A percentile compares a stretch with the other conserved stretches of the same genome.
phyloP scores from a whole-genome alignment of 805 yeast species.

The Saitoella complicata region DNA sequence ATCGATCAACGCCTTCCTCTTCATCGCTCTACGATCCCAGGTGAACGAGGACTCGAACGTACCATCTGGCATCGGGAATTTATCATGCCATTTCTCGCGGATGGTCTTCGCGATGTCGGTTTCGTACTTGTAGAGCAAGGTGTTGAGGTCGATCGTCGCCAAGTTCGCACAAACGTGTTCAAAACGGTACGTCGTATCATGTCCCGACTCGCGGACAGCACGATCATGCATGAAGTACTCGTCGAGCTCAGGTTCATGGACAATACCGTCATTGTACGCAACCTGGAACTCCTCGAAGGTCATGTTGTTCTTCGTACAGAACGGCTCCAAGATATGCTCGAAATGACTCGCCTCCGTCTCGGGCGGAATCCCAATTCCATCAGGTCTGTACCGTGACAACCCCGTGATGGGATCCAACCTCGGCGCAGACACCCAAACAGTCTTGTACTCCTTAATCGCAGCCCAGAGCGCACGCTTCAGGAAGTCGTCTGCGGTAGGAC shows the following conservation, averaged over 20 bases:
- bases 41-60: conserved; percentile 28
- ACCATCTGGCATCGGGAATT: conserved; percentile 23
- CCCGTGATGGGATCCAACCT: conserved; percentile 61
- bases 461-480: conserved; percentile 50
- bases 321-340: conserved; percentile 50
- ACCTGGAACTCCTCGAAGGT: conserved; percentile 47
- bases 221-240: conserved; percentile 81
- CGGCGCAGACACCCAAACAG: conserved; percentile 66
- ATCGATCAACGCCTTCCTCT: conserved; percentile 39
- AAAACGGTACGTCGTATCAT: conserved; percentile 79
- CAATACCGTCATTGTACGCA: conserved; percentile 48
- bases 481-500: conserved; percentile 35
- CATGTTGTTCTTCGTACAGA: conserved; percentile 43
- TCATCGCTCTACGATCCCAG: conserved; percentile 49
- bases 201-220: conserved; percentile 92
- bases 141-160: conserved; percentile 80
- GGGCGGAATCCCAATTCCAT: conserved; percentile 87
- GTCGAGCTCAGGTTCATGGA: conserved; percentile 69
- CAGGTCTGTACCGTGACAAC: conserved; percentile 77
- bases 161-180: conserved; percentile 80
- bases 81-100: conserved; percentile 36
- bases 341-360: conserved; percentile 90
- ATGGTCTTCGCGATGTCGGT: conserved; percentile 58
- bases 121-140: conserved; percentile 80
- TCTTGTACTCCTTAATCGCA: conserved; percentile 71